Evolutionary conservation across 2,329 filamentous ascomycete genomes (phyloP).

Genomic region (Botrytis paeoniae): DNA sequence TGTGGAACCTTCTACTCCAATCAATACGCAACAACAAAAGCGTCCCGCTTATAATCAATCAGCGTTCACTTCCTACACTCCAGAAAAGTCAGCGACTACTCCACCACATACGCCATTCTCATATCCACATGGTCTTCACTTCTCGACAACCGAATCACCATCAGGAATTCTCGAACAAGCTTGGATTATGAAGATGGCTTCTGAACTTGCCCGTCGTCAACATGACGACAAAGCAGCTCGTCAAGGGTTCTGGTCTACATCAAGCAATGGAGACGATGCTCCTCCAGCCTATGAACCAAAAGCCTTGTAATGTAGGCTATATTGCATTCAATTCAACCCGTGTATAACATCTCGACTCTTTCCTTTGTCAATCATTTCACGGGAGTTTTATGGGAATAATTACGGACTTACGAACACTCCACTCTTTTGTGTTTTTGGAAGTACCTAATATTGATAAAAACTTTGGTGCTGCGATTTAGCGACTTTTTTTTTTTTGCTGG

Average conservation of each 20-base stretch:
- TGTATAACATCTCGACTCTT: constrained; percentile 2
- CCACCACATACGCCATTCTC: constrained; percentile 17
- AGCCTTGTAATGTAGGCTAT: constrained; percentile 24
- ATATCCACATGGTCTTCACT: constrained; percentile 27
- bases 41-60: constrained; percentile 21
- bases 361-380: not conserved
- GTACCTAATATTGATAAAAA: constrained; percentile 13
- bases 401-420: constrained; percentile 18
- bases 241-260: constrained; percentile 45
- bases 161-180: constrained; percentile 52
- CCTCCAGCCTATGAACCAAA: constrained; percentile 58
- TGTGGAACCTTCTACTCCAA: constrained; percentile 23
- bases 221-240: constrained; percentile 72
- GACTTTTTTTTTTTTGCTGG: not conserved
- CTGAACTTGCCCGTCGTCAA: constrained; percentile 82
- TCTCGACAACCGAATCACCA: constrained; percentile 13
- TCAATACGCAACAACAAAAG: constrained; percentile 24
- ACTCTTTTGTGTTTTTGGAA: constrained; percentile 20
- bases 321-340: not conserved
- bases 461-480: constrained; percentile 17
- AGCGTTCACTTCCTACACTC: constrained; percentile 23
- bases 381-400: not conserved
- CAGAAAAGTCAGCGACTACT: constrained; percentile 26
- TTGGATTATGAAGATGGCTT: constrained; percentile 91
- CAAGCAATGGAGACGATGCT: constrained; percentile 45